Conservation (phyloP, 805 yeast species). For the Saccharomycopsis amapae region DNA sequence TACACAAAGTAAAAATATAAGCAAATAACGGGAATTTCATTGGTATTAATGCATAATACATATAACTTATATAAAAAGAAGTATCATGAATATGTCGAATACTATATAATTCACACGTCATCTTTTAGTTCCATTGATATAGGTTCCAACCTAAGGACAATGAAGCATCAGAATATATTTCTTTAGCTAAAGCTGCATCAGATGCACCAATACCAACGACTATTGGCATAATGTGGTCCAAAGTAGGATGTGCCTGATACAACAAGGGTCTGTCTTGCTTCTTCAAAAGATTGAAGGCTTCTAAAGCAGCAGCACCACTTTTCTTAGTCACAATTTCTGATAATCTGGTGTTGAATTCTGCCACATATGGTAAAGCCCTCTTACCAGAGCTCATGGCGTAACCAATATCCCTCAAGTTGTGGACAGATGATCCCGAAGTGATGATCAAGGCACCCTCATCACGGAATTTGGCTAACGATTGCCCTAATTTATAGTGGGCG, state of each 20-base stretch:
- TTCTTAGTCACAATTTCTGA: conserved; percentile 32
- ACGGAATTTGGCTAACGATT: conserved; percentile 44
- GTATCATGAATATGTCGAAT: too few relatives aligned
- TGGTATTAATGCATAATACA: too few relatives aligned
- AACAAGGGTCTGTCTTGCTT: conserved; percentile 31
- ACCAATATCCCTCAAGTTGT: conserved; percentile 55
- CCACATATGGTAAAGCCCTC: conserved; percentile 39
- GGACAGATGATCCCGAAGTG: conserved; percentile 76
- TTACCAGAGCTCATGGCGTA: conserved; percentile 24
- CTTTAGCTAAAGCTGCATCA: conserved; percentile 34
- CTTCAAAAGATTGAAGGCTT: conserved; percentile 32
- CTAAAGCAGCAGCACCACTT: conserved; percentile 29
- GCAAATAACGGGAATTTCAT: too few relatives aligned
- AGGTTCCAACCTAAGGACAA: conserved; percentile 65
- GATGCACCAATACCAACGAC: conserved; percentile 54
- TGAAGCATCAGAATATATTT: conserved; percentile 38
- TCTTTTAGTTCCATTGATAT: conserved; percentile 37
- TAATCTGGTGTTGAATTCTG: conserved; percentile 43
- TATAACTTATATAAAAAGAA: too few relatives aligned
- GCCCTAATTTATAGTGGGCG: conserved; percentile 47
- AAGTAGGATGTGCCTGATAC: conserved; percentile 61
- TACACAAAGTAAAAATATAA: too few relatives aligned
- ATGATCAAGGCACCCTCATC: conserved; percentile 46
- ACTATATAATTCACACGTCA: too few relatives aligned
- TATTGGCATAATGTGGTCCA: conserved; percentile 67